These are phyloP conservation scores for Eucalyptus cladocalyx DNA, from an alignment of 345 rosid species.

Conservation along the genomic window DNA sequence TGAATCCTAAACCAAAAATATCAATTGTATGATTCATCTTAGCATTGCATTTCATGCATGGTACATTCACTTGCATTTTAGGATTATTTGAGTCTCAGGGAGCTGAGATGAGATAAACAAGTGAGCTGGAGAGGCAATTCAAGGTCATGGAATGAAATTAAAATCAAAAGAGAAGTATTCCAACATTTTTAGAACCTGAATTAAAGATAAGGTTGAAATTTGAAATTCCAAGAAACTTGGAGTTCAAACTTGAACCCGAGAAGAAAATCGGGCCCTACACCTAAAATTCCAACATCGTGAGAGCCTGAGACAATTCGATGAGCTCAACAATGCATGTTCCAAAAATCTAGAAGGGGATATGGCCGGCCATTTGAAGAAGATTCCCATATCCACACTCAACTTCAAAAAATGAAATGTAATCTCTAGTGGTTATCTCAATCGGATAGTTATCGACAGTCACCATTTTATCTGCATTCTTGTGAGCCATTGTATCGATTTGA, in stretches of 20 bases:
- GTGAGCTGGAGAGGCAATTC: not conserved
- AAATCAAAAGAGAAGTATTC: not conserved
- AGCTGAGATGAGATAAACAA: not conserved
- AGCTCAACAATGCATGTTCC: not conserved
- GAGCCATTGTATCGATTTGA: too few relatives aligned
- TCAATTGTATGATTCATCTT: not conserved
- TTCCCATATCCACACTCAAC: too few relatives aligned
- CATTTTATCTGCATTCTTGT: too few relatives aligned
- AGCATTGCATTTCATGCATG: not conserved
- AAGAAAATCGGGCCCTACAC: not conserved
- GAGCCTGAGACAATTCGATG: not conserved
- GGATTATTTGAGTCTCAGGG: not conserved
- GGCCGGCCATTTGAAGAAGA: too few relatives aligned
- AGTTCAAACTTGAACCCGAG: not conserved
- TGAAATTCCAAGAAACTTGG: not conserved
- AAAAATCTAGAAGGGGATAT: too few relatives aligned
- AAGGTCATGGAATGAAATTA: not conserved
- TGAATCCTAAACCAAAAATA: not conserved
- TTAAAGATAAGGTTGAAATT: not conserved
- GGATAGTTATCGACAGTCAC: too few relatives aligned
- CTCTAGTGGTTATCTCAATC: too few relatives aligned
- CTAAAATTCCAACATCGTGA: not conserved
- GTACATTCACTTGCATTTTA: not conserved
- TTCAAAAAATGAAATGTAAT: too few relatives aligned
- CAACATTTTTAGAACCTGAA: not conserved